Evolutionary conservation across 2,329 filamentous ascomycete genomes (phyloP).

Genomic region (Bipolaris sorokiniana): DNA sequence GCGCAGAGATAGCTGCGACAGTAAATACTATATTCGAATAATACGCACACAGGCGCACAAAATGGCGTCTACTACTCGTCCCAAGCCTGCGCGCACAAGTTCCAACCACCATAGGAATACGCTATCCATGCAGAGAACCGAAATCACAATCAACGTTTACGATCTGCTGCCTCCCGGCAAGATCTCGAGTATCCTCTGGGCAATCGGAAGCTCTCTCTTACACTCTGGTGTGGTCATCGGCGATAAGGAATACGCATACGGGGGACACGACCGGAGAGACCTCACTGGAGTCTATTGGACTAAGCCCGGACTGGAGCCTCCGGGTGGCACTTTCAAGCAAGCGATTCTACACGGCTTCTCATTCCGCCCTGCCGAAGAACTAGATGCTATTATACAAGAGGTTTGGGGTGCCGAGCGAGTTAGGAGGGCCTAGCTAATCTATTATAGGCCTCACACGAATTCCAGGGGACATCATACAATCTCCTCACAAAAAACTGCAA

Average conservation of each 20-base stretch:
- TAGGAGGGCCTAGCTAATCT: slow-evolving; percentile 19
- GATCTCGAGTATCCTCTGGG: slow-evolving; percentile 78
- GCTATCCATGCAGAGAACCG: slow-evolving; percentile 72
- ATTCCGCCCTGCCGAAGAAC: slow-evolving; percentile 70
- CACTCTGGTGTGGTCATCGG: slow-evolving; percentile 85
- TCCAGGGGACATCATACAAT: slow-evolving; percentile 79
- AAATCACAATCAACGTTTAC: slow-evolving; percentile 78
- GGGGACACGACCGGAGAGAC: slow-evolving; percentile 74
- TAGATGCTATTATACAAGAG: slow-evolving; percentile 70
- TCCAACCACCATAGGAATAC: slow-evolving; percentile 65
- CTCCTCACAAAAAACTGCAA: slow-evolving; percentile 86
- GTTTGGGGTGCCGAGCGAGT: slow-evolving; percentile 21
- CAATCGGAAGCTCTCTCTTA: slow-evolving; percentile 75
- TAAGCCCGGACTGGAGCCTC: slow-evolving; percentile 71
- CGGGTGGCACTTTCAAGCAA: slow-evolving; percentile 76
- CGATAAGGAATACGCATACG: slow-evolving; percentile 82
- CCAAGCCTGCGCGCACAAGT: slow-evolving; percentile 51
- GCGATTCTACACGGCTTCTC: slow-evolving; percentile 82
- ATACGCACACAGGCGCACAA: slow-evolving; percentile 12
- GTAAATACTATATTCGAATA: slow-evolving; percentile 9
- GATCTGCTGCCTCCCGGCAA: slow-evolving; percentile 78
- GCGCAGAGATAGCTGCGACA: slow-evolving; percentile 10
- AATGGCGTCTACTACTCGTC: slow-evolving; percentile 42
- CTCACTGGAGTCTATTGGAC: slow-evolving; percentile 86
- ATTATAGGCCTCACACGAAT: slow-evolving; percentile 67